phyloP scores from a whole-genome alignment of 805 yeast genomes.

The Teunomyces tritomae region DNA sequence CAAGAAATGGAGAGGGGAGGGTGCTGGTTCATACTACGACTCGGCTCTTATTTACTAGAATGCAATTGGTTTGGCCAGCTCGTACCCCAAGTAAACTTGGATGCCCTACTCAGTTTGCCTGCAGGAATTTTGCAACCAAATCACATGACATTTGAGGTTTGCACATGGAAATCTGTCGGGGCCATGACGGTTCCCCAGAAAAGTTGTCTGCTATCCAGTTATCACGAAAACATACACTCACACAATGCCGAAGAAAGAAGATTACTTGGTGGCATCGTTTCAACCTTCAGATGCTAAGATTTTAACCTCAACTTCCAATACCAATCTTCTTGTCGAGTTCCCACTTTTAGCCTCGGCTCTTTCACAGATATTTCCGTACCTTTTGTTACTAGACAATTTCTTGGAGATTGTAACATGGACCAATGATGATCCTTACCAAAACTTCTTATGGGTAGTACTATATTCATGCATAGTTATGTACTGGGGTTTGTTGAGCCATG shows the following conservation, averaged over 20 bases:
- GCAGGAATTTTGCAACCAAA: constrained; percentile 1
- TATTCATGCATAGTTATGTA: constrained; percentile 41
- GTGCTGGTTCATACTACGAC: too few relatives aligned
- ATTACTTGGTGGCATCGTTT: constrained; percentile 23
- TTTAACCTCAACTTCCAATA: constrained; percentile 26
- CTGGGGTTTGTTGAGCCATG: constrained; percentile 38
- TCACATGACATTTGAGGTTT: neutral
- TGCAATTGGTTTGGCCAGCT: too few relatives aligned
- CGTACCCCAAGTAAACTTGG: too few relatives aligned
- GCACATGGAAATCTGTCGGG: neutral
- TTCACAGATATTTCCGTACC: constrained; percentile 46
- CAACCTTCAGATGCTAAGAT: constrained; percentile 39
- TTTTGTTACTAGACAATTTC: constrained; percentile 42
- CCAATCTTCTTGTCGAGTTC: constrained; percentile 36
- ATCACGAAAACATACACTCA: neutral
- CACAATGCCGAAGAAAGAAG: neutral
- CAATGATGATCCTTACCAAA: constrained; percentile 47
- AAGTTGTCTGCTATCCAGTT: neutral
- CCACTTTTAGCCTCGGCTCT: constrained; percentile 48
- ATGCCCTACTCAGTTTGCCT: neutral
- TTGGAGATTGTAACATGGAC: constrained; percentile 56
- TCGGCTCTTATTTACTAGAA: too few relatives aligned
- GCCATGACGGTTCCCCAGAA: constrained; percentile 1
- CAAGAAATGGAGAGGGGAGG: too few relatives aligned
- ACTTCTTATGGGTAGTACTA: constrained; percentile 39